phyloP scores from a whole-genome alignment of 176 grass and related monocot species.

The Rhynchospora tenuis region DNA sequence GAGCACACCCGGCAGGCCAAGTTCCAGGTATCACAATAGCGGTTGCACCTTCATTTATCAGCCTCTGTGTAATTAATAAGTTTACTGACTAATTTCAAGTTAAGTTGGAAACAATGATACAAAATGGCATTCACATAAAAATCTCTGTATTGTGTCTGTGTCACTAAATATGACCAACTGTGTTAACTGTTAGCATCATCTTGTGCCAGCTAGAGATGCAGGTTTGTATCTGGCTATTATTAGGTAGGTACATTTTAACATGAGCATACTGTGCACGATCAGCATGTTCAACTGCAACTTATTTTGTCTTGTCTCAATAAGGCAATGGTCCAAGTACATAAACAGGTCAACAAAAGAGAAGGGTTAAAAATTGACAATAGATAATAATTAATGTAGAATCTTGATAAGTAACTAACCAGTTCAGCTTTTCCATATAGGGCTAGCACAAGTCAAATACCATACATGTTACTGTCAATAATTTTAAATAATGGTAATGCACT shows the following conservation, averaged over 20 bases:
- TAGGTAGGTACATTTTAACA: background rate
- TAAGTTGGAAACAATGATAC: background rate
- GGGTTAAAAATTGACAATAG: background rate
- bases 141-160: background rate
- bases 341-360: background rate
- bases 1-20: conserved; percentile 10
- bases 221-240: background rate
- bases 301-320: background rate
- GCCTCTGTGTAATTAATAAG: conserved; percentile 16
- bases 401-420: background rate
- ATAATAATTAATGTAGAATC: background rate
- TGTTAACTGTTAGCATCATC: background rate
- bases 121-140: background rate
- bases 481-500: background rate
- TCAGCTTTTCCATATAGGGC: background rate
- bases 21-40: conserved; percentile 18
- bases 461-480: background rate
- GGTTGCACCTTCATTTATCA: conserved; percentile 23
- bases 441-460: too few species aligned
- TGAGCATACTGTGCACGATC: background rate
- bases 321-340: background rate
- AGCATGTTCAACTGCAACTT: background rate
- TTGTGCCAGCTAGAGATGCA: background rate
- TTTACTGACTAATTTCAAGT: background rate
- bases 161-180: background rate